Base-by-base conservation (phyloP, 257 asterid genomes). In the Solanum lignicaule region DNA sequence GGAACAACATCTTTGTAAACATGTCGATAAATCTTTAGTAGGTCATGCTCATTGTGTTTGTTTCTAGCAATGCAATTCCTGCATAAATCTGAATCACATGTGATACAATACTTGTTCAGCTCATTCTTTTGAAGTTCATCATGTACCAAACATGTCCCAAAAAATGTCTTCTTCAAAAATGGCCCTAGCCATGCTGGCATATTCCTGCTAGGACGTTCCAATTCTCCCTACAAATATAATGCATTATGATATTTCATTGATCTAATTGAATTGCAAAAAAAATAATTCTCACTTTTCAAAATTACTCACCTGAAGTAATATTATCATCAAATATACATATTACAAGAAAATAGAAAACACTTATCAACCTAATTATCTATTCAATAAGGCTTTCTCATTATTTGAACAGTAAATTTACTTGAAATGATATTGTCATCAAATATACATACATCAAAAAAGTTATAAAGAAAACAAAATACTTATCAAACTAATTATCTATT, bases 21-120 rank as follows among this genome's bases (percentile, higher is more conserved):
- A 79, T 90, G 91, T n/a, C 91, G 86, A 23, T 90, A 87, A 43
- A 90, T 88, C 66, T 76, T 87, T 5, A 87, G 81, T 23, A 84
- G 33, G 31, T 72, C 31, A 66, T 90, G 92, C 7, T 72, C 72
- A 9, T 68, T 20, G 76, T 93, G 95, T 20, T n/a, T 9, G 9
- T 84, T 88, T 3, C 14, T 4, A 3, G 79, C 14, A 15, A 91
- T 71, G 12, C 96, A 93, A 9, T 71, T 88, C 87, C 74, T 92
- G 81, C 95, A 93, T 5, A 83, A 74, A 4, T 92, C 76, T 6
- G 65, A 85, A 27, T 90, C 86, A 18, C 95, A 93, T 7, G 83
- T 83, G 9, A 91, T 89, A 74, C 95, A 91, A 13, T 89, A 93
- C 62, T 91, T 85, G 66, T 92, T 94, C 32, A 89, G 0, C 14